phyloP scores from a whole-genome alignment of 805 yeast species.

The Helenozyma baotianmanensis region DNA sequence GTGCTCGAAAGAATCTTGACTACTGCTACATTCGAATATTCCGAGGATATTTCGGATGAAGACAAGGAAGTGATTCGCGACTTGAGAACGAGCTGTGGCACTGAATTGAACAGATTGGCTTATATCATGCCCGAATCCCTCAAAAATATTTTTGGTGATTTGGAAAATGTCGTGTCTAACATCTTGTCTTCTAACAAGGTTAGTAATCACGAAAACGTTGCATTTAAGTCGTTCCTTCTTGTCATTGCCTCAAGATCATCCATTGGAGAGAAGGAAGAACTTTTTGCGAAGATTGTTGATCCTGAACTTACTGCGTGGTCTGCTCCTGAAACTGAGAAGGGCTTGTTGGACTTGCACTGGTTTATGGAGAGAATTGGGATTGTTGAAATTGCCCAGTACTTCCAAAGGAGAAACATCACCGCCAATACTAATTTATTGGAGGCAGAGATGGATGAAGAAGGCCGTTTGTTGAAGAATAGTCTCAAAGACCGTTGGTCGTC shows the following conservation, averaged over 20 bases:
- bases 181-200: slow-evolving; percentile 67
- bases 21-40: slow-evolving; percentile 79
- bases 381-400: slow-evolving; percentile 88
- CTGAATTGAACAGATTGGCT: slow-evolving; percentile 90
- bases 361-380: slow-evolving; percentile 97
- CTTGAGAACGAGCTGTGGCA: slow-evolving; percentile 86
- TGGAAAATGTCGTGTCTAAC: slow-evolving; percentile 74
- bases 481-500: slow-evolving; percentile 90
- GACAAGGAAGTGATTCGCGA: slow-evolving; percentile 79
- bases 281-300: slow-evolving; percentile 85
- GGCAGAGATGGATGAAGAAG: slow-evolving; percentile 87
- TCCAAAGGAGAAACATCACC: slow-evolving; percentile 74
- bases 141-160: slow-evolving; percentile 71
- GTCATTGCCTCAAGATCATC: slow-evolving; percentile 89
- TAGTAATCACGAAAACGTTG: slow-evolving; percentile 87
- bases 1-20: slow-evolving; percentile 82
- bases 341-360: slow-evolving; percentile 88
- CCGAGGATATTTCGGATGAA: slow-evolving; percentile 62
- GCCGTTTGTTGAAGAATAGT: slow-evolving; percentile 67
- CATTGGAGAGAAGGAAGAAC: slow-evolving; percentile 63
- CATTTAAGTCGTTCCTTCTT: slow-evolving; percentile 84
- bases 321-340: slow-evolving; percentile 84
- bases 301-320: slow-evolving; percentile 93
- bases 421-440: slow-evolving; percentile 70
- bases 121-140: slow-evolving; percentile 91